phyloP scores from a whole-genome alignment of 2,329 filamentous ascomycete genomes.

The Alternaria solani region DNA sequence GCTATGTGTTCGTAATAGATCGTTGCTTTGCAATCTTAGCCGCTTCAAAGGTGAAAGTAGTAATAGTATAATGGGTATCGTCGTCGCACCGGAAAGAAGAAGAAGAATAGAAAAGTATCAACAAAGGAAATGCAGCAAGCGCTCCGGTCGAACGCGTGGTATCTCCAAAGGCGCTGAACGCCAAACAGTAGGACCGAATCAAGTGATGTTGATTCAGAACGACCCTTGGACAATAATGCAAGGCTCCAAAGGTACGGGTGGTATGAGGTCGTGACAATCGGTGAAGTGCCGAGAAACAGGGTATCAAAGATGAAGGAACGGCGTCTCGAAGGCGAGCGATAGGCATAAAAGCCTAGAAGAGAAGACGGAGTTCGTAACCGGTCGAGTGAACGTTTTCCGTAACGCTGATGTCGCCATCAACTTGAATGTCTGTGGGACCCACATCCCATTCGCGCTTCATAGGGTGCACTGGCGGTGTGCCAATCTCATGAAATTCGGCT shows the following conservation, averaged over 20 bases:
- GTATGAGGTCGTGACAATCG: slow-evolving; percentile 45
- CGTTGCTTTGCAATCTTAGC: slow-evolving; percentile 36
- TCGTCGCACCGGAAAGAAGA: slow-evolving; percentile 37
- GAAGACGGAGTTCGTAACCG: slow-evolving; percentile 59
- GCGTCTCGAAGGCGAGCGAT: slow-evolving; percentile 6
- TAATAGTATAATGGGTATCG: slow-evolving; percentile 51
- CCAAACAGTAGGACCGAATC: slow-evolving; percentile 24
- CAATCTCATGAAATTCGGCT: slow-evolving; percentile 72
- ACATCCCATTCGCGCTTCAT: slow-evolving; percentile 64
- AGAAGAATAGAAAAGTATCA: slow-evolving; percentile 29
- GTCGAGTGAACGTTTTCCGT: slow-evolving; percentile 55
- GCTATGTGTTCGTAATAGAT: slow-evolving; percentile 29
- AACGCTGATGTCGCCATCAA: slow-evolving; percentile 57
- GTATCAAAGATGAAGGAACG: slow-evolving; percentile 17
- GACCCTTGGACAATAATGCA: slow-evolving; percentile 18
- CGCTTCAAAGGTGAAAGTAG: slow-evolving; percentile 29
- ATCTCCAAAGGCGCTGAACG: slow-evolving; percentile 38
- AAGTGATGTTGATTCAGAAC: slow-evolving; percentile 20
- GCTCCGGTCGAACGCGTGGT: slow-evolving; percentile 36
- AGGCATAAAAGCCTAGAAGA: slow-evolving; percentile 48
- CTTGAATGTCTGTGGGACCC: slow-evolving; percentile 57
- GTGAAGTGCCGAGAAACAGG: slow-evolving; percentile 28
- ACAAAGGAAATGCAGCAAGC: slow-evolving; percentile 23
- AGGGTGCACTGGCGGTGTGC: slow-evolving; percentile 51
- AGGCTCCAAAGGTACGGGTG: slow-evolving; percentile 36